Evolutionary conservation across 1,284 basidiomycete genomes (phyloP), one percentile per base, ranked within the genome.

Genomic region (Malassezia pachydermatis): DNA sequence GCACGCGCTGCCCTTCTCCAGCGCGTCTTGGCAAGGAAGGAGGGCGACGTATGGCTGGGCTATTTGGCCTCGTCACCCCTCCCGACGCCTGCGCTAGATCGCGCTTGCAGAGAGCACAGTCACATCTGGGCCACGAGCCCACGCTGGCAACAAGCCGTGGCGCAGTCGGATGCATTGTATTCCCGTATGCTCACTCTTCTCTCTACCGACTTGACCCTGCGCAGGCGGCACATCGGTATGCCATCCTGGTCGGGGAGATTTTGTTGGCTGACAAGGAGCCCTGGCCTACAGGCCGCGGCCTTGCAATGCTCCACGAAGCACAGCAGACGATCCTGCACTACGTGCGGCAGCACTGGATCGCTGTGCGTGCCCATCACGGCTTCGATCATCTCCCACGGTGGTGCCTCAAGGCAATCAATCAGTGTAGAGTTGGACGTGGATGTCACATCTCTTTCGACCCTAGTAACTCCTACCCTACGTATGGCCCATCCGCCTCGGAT

Each of bases 321-420:
- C 35, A 38, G 13, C 30, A 7, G 3, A 13, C 6, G 13, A 14
- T 51, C 2, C 9, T 51, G 11, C 30, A 29, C 33, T 45, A 35
- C 35, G 29, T 51, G 29, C 43, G 19, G 24, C 37, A 17, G n/a
- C 36, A 46, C 24, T 51, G 49, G 49, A 22, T 46, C 17, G 30
- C 13, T 4, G 41, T 40, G 23, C 43, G 43, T 17, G 43, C 43
- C 17, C 30, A 8, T 8, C 32, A 35, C 16, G 49, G 43, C 1
- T 51, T 51, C 16, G 49, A 51, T 14, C 7, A 37, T 5, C 33
- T 51, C 5, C 28, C 43, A 4, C 20, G 22, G 20, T 51, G 49
- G 49, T 45, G 49, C 35, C 9, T 51, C 25, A 51, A 51, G 24
- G 49, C 45, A 27, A 42, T 51, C 24, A 34, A 23, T 8, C 27